Evolutionary conservation across 441 rosid genomes (phyloP), one percentile per base, ranked within the genome.

Genomic region (Flueggea neowawraea): DNA sequence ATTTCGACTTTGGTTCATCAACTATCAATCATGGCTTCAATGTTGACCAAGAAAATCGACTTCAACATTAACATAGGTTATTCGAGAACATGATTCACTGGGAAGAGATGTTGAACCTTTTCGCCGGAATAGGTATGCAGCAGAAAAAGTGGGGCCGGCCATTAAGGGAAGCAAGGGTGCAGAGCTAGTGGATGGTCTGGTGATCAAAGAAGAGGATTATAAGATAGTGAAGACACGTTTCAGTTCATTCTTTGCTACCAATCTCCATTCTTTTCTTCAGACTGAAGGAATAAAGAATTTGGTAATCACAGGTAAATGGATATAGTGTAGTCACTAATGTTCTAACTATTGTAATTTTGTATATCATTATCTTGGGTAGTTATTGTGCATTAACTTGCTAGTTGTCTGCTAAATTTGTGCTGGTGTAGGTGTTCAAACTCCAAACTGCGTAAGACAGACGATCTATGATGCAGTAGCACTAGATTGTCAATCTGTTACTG

Each of bases 101-200:
- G 97, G 98, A 67, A 79, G 97, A 80, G 98, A 90, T 74, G 95
- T 71, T 48, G 94, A 90, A 55, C 60, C 77, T 62, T 94, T 84
- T 63, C 89, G 95, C 16, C 77, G 78, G 48, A 90, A 87, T 56
- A 60, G 73, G 14, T 94, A 89, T 79, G 63, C 74, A 8, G 58
- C 73, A 0, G 86, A 71, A 56, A 85, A 77, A 66, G 76, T 64
- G 3, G 93, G 95, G 15, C 96, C 95, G 10, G 50, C 61, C 31
- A 61, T 73, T 6, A 85, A 87, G 75, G 96, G 90, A 63, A 77
- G 72, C 6, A 39, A 11, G 2, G 97, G 96, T 6, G 87, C 95
- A 5, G 80, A 82, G 15, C 75, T 90, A 41, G 94, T 78, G 6
- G 83, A 85, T 70, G 96, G 97, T 44, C 73, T 90, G 68, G 77